Conservation (phyloP, 2,329 filamentous ascomycete species). For the Cladosporium sp. region DNA sequence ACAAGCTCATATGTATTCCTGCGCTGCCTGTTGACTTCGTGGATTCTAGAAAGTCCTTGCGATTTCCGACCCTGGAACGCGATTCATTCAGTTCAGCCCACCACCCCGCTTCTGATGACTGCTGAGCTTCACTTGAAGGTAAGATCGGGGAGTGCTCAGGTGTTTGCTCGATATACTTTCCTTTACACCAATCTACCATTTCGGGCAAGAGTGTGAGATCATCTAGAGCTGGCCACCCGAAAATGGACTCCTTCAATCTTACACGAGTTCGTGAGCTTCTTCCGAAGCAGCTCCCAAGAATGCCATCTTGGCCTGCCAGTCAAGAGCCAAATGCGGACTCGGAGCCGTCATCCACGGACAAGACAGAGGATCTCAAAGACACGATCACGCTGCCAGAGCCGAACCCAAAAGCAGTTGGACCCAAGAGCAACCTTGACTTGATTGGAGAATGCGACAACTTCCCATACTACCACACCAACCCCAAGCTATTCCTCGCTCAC, state of each 20-base stretch:
- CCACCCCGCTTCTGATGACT: neutral
- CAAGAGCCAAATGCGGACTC: constrained; percentile 1
- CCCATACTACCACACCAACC: constrained; percentile 64
- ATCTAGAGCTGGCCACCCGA: neutral
- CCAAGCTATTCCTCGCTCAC: constrained; percentile 49
- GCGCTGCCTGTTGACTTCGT: neutral
- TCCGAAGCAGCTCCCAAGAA: constrained; percentile 27
- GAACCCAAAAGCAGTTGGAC: constrained; percentile 25
- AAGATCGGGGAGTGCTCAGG: too few species aligned
- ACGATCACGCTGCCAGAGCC: constrained; percentile 25
- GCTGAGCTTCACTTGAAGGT: neutral
- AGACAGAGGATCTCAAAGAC: neutral
- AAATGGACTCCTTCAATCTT: constrained; percentile 30
- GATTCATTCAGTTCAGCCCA: neutral
- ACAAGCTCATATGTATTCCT: too few species aligned
- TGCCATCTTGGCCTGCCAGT: constrained; percentile 24
- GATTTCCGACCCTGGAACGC: neutral
- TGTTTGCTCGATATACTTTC: too few species aligned
- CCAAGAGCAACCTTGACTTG: constrained; percentile 50
- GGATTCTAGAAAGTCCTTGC: neutral
- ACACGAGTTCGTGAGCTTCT: constrained; percentile 28
- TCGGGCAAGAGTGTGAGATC: too few species aligned
- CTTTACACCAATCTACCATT: too few species aligned
- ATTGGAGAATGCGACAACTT: constrained; percentile 62
- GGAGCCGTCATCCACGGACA: neutral